Base-by-base conservation (phyloP, 108 stramenopile species). In the Stephanodiscus minutulus region DNA sequence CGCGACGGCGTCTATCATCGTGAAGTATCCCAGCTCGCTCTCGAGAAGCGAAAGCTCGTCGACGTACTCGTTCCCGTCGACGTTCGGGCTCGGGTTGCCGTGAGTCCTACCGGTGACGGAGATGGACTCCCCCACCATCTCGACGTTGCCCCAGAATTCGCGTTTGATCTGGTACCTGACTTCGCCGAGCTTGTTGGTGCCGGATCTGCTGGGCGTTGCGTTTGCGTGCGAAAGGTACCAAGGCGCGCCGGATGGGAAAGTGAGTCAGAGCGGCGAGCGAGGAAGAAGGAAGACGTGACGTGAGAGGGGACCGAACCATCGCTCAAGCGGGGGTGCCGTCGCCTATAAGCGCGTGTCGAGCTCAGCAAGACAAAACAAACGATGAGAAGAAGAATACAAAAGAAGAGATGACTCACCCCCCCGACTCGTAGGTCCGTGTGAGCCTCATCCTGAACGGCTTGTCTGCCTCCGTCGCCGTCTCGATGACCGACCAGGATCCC, bases 1-100 rank as follows among this genome's bases (percentile, higher is more conserved):
- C 83, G 77, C 83, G 21, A 77, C 82, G 36, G 77, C 72, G 70
- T 91, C 90, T 68, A 91, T 85, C 84, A 91, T 83, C 44, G 86
- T 83, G 64, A 91, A 91, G 47, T 73, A 91, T n/a, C 90, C 90
- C 22, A 86, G 66, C 41, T 87, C 84, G 17, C 64, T 59, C 4
- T 81, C 81, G 33, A 66, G 20, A 33, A 73, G 10, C n/a, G 57
- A 60, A 33, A 18, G 39, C 27, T 81, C 81, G 35, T 77, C 70
- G 27, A 77, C 22, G 27, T 68, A 68, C 20, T 46, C 70, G 27
- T 85, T 76, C 29, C 54, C 64, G n/a, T 64, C 25, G 11, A 55
- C 7, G 11, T 67, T 60, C 48, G 76, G 73, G 24, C 71, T 43
- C 20, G 57, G 27, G 29, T 41, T 57, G 7, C 76, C 72, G 55